Evolutionary conservation across 2,329 filamentous ascomycete genomes (phyloP).

Genomic region (Pyrenophora teres): DNA sequence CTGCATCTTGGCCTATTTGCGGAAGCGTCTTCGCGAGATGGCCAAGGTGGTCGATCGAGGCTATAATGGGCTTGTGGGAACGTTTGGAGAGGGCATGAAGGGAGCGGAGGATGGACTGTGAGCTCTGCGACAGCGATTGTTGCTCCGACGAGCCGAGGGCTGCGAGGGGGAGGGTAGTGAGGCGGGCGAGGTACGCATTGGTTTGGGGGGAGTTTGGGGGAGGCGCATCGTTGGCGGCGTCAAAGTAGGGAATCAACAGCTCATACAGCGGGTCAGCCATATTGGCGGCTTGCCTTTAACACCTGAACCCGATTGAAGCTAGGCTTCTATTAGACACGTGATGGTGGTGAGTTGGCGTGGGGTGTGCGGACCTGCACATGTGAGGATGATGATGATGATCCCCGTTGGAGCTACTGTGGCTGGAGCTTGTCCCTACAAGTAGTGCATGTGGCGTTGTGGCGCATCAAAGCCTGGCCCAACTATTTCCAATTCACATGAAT

Average conservation of each 20-base stretch:
- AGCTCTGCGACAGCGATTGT: constrained; percentile 76
- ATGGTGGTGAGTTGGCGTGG: too few species aligned
- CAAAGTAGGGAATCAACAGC: constrained; percentile 67
- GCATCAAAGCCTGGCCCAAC: too few species aligned
- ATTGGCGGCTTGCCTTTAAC: not conserved
- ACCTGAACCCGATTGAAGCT: too few species aligned
- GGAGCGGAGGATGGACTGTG: constrained; percentile 79
- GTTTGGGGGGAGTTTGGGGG: constrained; percentile 58
- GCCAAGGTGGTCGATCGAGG: constrained; percentile 77
- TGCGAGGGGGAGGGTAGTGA: constrained; percentile 76
- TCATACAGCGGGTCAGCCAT: constrained; percentile 71
- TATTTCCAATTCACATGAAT: too few species aligned
- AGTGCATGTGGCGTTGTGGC: too few species aligned
- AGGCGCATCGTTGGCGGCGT: constrained; percentile 48
- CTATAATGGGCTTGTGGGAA: constrained; percentile 82
- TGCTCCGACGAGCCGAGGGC: constrained; percentile 76
- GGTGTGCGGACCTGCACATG: too few species aligned
- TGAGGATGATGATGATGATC: constrained; percentile 1
- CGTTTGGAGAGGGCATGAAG: constrained; percentile 88
- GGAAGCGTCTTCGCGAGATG: constrained; percentile 75
- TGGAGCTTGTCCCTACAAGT: too few species aligned
- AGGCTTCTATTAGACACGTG: too few species aligned
- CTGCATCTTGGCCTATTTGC: constrained; percentile 66
- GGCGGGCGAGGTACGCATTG: constrained; percentile 73
- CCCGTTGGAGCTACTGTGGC: too few species aligned